Evolutionary conservation across 78 protist genomes (phyloP).

Genomic region (Planoprotostelium fungivorum): DNA sequence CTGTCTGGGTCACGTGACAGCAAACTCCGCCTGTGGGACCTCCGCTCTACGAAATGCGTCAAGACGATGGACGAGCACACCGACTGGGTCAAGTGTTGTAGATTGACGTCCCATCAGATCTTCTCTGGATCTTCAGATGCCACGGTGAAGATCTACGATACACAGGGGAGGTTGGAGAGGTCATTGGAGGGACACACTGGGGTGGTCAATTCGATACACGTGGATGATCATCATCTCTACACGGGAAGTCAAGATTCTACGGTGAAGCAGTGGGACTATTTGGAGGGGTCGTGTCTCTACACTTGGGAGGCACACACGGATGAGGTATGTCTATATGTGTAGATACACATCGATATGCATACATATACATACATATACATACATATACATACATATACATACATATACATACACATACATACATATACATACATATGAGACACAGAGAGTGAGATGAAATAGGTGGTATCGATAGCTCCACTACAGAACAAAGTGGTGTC

Average conservation of each 20-base stretch:
- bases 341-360: neutral
- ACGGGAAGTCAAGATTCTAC: slow-evolving; percentile 29
- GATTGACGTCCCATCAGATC: neutral
- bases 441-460: neutral
- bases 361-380: no score
- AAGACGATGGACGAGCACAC: slow-evolving; percentile 40
- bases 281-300: slow-evolving; percentile 15
- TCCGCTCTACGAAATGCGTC: slow-evolving; percentile 20
- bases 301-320: slow-evolving; percentile 42
- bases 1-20: slow-evolving; percentile 41
- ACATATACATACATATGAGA: no score
- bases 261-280: slow-evolving; percentile 49
- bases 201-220: slow-evolving; percentile 21
- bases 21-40: slow-evolving; percentile 55
- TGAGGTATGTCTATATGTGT: slow-evolving; percentile 12
- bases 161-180: neutral
- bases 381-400: no score
- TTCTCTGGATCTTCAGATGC: neutral
- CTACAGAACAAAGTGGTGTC: neutral
- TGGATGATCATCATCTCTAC: slow-evolving; percentile 14
- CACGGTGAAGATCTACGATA: neutral
- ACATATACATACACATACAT: no score
- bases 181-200: slow-evolving; percentile 54
- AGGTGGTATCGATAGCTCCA: neutral
- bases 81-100: slow-evolving; percentile 49